Percentiles rank a stretch among this genome's conserved stretches.
Conservation (phyloP, 257 asterid species). For the Solanum chiquidenum region DNA sequence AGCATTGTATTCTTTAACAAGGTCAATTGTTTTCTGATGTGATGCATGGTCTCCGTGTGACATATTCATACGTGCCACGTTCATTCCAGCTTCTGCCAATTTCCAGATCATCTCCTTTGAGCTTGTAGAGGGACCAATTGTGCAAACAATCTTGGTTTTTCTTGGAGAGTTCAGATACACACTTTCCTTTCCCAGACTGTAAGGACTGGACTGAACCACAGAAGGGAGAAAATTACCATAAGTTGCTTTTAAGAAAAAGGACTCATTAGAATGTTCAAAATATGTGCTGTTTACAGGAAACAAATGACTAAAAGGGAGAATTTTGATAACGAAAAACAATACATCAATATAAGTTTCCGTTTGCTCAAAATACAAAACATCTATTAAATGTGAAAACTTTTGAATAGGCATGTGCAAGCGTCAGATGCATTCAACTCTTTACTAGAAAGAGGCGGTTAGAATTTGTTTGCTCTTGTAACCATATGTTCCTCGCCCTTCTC, state of each 20-base stretch:
- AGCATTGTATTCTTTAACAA: constrained; percentile 91
- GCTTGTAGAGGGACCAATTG: constrained; percentile 96
- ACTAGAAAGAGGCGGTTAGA: not conserved
- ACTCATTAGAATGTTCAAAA: not conserved
- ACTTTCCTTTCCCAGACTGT: constrained; percentile 19
- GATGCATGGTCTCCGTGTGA: constrained; percentile 98
- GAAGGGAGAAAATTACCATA: constrained; percentile 1
- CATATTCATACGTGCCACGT: constrained; percentile 95
- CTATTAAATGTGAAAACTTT: not conserved
- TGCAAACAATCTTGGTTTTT: constrained; percentile 91
- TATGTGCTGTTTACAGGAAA: not conserved
- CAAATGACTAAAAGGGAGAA: not conserved
- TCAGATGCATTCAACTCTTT: not conserved
- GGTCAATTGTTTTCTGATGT: constrained; percentile 83
- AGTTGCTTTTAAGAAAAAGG: not conserved
- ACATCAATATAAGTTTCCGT: not conserved
- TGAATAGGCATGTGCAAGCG: not conserved
- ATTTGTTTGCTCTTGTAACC: not conserved
- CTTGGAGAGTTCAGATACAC: constrained; percentile 35
- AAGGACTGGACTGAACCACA: constrained; percentile 38
- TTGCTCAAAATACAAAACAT: not conserved
- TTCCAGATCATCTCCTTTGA: constrained; percentile 98
- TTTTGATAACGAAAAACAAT: not conserved
- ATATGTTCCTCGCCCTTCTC: not conserved
- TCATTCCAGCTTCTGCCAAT: constrained; percentile 94